Base-by-base conservation (phyloP, 306 rosid species). In the Acacia melanoxylon region DNA sequence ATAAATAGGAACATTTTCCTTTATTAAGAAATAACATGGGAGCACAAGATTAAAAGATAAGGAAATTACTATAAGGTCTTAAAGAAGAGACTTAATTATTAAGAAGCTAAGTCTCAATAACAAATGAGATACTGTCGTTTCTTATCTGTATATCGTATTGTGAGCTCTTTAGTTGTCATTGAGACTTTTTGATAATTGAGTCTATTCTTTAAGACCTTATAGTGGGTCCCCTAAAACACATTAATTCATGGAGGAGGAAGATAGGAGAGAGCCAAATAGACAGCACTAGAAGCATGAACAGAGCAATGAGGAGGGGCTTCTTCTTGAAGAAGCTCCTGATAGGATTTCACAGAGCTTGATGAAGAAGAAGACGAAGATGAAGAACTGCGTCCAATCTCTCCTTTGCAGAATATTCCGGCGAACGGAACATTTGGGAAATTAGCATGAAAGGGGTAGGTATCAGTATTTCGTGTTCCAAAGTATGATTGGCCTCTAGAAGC, bases 231-330 rank as follows among this genome's bases (percentile, higher is more conserved):
- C 51, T 48, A 48, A 48, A 14, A 48, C 4, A 16, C 4, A 48
- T 4, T 14, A 48, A 14, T 13, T 48, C 52, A 56, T 52, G 83
- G 40, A 52, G 81, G 29, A 72, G 81, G 86, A 76, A 31, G 41
- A 72, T 48, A 81, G 17, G 84, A 78, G 46, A 88, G 65, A 22
- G 42, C 89, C 58, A 88, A 54, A 82, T 83, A 78, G 24, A 88
- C 86, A 3, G 89, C 66, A 65, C 89, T 79, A 48, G 33, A 78
- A 14, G 78, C 78, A 78, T 83, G 89, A 25, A 76, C 40, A 27
- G 45, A 78, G 40, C 85, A 73, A 75, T 58, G 80, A 46, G 59
- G 24, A 33, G 71, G 67, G 24, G 49, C 17, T 7, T 35, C 69
- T 14, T 78, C 77, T 15, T 72, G 41, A 5, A 63, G 58, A 16